These are phyloP conservation scores for Pythium sukuiense DNA, from an alignment of 352 stramenopile genomes.

Conservation along the genomic window DNA sequence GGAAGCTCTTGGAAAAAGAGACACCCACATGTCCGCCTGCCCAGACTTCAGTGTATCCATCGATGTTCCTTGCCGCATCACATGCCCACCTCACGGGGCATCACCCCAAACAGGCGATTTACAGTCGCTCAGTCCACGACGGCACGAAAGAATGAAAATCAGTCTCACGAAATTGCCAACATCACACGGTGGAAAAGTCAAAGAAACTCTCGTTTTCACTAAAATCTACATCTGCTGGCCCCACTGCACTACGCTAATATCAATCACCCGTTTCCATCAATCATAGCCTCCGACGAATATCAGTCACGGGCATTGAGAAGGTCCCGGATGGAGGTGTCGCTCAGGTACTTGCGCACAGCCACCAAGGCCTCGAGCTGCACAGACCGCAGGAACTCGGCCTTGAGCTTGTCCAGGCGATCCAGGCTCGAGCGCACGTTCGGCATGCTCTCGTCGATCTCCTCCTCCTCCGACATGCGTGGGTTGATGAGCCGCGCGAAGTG, in stretches of 20 bases:
- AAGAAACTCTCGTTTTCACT: too few relatives aligned
- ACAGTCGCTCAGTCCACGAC: background rate
- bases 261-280: background rate
- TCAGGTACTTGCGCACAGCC: conserved; percentile 71
- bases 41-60: background rate
- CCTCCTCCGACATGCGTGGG: conserved; percentile 53
- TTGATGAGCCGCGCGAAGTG: conserved; percentile 68
- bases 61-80: background rate
- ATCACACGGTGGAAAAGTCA: background rate
- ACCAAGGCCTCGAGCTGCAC: conserved; percentile 78
- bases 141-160: conserved; percentile 1
- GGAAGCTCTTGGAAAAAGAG: conserved; percentile 3
- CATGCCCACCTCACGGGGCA: background rate
- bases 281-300: conserved; percentile 6
- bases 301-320: conserved; percentile 49
- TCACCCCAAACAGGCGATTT: background rate
- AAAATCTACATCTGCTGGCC: background rate
- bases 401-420: conserved; percentile 48
- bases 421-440: conserved; percentile 34
- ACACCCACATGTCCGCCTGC: background rate
- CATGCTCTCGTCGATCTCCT: conserved; percentile 46
- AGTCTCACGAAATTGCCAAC: background rate
- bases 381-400: conserved; percentile 68
- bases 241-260: background rate
- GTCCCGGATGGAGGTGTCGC: conserved; percentile 63